Evolutionary conservation across 2,329 filamentous ascomycete genomes (phyloP), one percentile per base, ranked within the genome.

Genomic region (Furcasterigmium furcatum): DNA sequence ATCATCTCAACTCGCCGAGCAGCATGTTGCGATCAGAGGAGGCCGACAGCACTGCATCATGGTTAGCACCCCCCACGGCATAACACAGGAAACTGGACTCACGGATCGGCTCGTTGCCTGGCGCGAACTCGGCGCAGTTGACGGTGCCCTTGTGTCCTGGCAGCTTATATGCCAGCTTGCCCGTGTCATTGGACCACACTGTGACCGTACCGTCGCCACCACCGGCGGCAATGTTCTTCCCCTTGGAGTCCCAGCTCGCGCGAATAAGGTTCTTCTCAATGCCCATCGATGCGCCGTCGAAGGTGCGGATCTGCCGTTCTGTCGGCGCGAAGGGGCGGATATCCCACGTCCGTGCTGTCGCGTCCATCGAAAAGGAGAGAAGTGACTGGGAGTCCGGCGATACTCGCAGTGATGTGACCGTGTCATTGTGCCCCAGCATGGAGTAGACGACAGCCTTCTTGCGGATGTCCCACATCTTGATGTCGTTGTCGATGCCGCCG

Each of bases 141-240:
- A 97, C 94, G 0, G 88, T 89, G 27, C 92, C 94, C 68, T 91
- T 94, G 65, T 99, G 94, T 1, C 94, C 94, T 1, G 94, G 94
- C 43, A 99, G 76, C 69, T 97, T 97, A 69, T 96, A 95, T 52
- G 95, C 66, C 56, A 99, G 74, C 71, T 95, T 97, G 47, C 88
- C 91, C n/a, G 80, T 87, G 61, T 88, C 84, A 46, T 76, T 83
- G 42, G 94, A 91, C 94, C 94, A 99, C 9, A 97, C 83, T 13
- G 95, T 85, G 16, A 91, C 91, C 8, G 86, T 95, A 21, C 91
- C 87, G 60, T 99, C 94, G 13, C 91, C 92, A 43, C 91, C 90
- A 12, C 92, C 91, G 2, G 90, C 87, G 14, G 87, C 91, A 50
- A 99, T 88, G 66, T 82, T 91, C 69, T 91, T 89, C 41, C 94